These are phyloP conservation scores for Somion occarium DNA, from an alignment of 1,284 basidiomycete species.

Conservation along the genomic window DNA sequence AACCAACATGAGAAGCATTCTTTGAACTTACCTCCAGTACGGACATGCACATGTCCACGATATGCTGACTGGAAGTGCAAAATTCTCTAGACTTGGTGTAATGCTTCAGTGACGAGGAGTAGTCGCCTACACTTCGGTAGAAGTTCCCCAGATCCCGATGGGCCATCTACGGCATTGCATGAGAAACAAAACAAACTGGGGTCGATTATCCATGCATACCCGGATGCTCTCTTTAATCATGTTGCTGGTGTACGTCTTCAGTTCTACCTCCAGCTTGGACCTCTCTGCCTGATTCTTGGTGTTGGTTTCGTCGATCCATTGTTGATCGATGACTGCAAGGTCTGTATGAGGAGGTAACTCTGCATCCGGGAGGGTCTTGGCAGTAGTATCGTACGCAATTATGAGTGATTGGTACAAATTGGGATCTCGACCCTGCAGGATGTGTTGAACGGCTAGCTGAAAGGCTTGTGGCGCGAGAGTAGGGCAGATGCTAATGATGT, in stretches of 20 bases:
- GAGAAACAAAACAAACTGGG: not conserved
- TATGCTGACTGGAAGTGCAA: constrained; percentile 79
- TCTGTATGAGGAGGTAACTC: constrained; percentile 40
- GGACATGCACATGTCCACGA: constrained; percentile 82
- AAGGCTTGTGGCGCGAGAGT: constrained; percentile 65
- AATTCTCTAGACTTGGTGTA: constrained; percentile 84
- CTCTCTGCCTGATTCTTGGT: constrained; percentile 60
- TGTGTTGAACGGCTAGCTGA: constrained; percentile 54
- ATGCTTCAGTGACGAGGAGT: constrained; percentile 64
- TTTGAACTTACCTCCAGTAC: constrained; percentile 60
- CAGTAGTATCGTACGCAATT: constrained; percentile 51
- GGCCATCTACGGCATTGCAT: constrained; percentile 46
- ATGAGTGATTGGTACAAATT: constrained; percentile 52
- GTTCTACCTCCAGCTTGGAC: constrained; percentile 78
- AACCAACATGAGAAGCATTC: constrained; percentile 2
- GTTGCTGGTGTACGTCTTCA: constrained; percentile 87
- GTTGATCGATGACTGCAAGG: constrained; percentile 44
- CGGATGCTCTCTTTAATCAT: constrained; percentile 94
- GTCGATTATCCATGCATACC: constrained; percentile 35
- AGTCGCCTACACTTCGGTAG: constrained; percentile 67
- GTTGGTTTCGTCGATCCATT: constrained; percentile 64
- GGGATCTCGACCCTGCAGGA: constrained; percentile 59
- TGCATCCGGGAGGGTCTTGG: constrained; percentile 32
- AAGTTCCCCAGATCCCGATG: constrained; percentile 81
- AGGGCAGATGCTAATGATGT: constrained; percentile 61